Conservation (phyloP, 495 filamentous ascomycete genomes). For the Parathielavia hyrcaniae region DNA sequence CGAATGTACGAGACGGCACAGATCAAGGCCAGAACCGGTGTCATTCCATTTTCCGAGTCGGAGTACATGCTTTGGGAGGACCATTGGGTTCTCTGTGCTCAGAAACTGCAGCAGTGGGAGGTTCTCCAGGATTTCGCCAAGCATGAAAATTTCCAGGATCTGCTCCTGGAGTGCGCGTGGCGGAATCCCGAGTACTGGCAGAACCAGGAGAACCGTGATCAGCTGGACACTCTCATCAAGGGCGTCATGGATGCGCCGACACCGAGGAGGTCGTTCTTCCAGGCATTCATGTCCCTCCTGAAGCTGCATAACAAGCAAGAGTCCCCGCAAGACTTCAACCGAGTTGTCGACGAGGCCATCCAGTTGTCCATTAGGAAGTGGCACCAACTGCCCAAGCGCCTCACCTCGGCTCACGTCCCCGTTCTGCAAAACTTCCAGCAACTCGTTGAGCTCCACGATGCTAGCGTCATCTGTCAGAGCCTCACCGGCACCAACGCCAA, state of each 20-base stretch:
- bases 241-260: slow-evolving; percentile 96
- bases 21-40: slow-evolving; percentile 90
- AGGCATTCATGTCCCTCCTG: slow-evolving; percentile 92
- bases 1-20: slow-evolving; percentile 92
- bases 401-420: slow-evolving; percentile 93
- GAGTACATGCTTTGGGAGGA: slow-evolving; percentile 99
- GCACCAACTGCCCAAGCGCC: slow-evolving; percentile 88
- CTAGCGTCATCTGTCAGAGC: slow-evolving; percentile 88
- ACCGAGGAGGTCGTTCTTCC: slow-evolving; percentile 88
- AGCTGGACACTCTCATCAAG: slow-evolving; percentile 84
- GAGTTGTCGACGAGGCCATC: slow-evolving; percentile 89
- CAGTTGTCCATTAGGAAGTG: slow-evolving; percentile 95
- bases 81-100: slow-evolving; percentile 94
- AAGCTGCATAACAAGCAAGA: slow-evolving; percentile 89
- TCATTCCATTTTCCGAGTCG: slow-evolving; percentile 86
- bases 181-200: slow-evolving; percentile 89
- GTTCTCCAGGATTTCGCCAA: slow-evolving; percentile 96
- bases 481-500: slow-evolving; percentile 71
- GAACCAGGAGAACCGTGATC: slow-evolving; percentile 73
- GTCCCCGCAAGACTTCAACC: slow-evolving; percentile 69
- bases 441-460: slow-evolving; percentile 96
- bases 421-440: slow-evolving; percentile 97
- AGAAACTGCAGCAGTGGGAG: slow-evolving; percentile 99
- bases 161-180: slow-evolving; percentile 94
- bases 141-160: slow-evolving; percentile 95